Base-by-base conservation (phyloP, 148 eudicot genomes). In the Nepenthes mirabilis region DNA sequence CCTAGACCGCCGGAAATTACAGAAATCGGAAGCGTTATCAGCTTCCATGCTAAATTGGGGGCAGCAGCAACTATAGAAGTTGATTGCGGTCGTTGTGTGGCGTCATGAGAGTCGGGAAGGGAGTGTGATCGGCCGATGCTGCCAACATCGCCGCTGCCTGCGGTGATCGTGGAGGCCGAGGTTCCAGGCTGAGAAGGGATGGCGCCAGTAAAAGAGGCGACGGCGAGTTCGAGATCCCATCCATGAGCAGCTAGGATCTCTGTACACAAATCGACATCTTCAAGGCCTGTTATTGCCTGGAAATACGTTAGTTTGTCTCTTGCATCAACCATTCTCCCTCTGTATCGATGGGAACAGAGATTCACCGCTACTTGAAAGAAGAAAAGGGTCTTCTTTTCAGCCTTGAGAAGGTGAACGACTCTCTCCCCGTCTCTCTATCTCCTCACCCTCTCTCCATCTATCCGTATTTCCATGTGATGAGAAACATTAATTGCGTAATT, bases 171-270 rank as follows among this genome's bases (percentile, higher is more conserved):
- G 47, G 67, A 9, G 37, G 69, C 2, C 56, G 64, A 56, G 52
- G 75, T 1, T 33, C 35, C 48, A 11, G 61, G 50, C 2, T 64
- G 33, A 47, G 68, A 10, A 36, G 64, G 9, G 58, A 73, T 56
- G 54, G 61, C 64, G 33, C 69, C 62, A 47, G 91, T 91, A 71
- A 93, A 80, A 36, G 81, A 12, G n/a, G 96, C 68, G 70, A 93
- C 68, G 33, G 98, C 98, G 11, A 37, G 82, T 53, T 93, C 95
- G 52, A 93, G 96, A 82, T 93, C 91, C 98, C 98, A 93, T 56
- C 72, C 75, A 64, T 88, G 91, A 13, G 98, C 96, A 50, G 86
- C 66, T 65, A 93, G 90, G 65, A 93, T 93, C 64, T 93, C 96
- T 2, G 82, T 77, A 77, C 94, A 88, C 66, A 93, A 80, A 75